Evolutionary conservation across 768 basidiomycete species (phyloP).

Genomic region (Candolleomyces eurysporus): DNA sequence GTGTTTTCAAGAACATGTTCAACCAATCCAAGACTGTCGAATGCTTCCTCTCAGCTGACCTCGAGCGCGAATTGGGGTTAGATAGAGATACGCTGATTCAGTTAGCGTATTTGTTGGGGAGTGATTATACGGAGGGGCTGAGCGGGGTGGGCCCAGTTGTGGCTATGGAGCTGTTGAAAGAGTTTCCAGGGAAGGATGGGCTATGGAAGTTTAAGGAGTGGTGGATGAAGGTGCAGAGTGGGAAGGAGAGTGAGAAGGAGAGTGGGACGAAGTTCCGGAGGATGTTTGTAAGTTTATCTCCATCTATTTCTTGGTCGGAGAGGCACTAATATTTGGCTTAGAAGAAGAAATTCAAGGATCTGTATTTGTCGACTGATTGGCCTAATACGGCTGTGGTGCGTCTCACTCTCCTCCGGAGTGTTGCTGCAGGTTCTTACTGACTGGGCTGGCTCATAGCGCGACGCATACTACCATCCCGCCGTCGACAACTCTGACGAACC

Average conservation of each 20-base stretch:
- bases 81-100: conserved; percentile 83
- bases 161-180: conserved; percentile 92
- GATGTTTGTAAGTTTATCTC: conserved; percentile 67
- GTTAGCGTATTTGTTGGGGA: conserved; percentile 91
- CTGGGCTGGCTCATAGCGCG: conserved; percentile 49
- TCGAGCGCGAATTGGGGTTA: conserved; percentile 83
- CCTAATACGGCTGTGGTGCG: conserved; percentile 88
- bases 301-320: background rate
- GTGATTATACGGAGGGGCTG: conserved; percentile 94
- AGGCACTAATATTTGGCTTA: conserved; percentile 24
- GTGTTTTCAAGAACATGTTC: conserved; percentile 99
- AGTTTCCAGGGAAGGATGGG: conserved; percentile 86
- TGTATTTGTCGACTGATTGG: conserved; percentile 84
- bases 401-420: conserved; percentile 9
- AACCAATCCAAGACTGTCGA: conserved; percentile 99
- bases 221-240: conserved; percentile 93
- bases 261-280: conserved; percentile 75
- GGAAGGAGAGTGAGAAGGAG: conserved; percentile 77
- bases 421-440: background rate
- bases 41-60: conserved; percentile 83
- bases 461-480: conserved; percentile 90
- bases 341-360: conserved; percentile 87
- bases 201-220: conserved; percentile 87
- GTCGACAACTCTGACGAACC: conserved; percentile 91
- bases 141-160: conserved; percentile 93